phyloP scores from a whole-genome alignment of 495 filamentous ascomycete genomes.

The Jackrogersella multiformis region DNA sequence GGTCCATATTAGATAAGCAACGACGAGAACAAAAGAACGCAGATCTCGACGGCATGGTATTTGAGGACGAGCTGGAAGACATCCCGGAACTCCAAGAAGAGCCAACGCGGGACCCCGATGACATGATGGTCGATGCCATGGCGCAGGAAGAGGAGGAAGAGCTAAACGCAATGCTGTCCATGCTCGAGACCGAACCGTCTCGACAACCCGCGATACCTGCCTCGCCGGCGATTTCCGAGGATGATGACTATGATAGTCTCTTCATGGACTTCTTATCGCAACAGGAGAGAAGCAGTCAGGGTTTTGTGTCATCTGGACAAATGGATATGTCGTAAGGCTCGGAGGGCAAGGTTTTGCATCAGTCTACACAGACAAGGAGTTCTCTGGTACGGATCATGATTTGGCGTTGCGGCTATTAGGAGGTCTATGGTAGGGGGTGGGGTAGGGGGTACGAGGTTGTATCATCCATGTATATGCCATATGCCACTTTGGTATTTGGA shows the following conservation, averaged over 20 bases:
- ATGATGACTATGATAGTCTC: conserved; percentile 66
- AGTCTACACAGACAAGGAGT: conserved; percentile 17
- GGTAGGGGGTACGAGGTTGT: conserved; percentile 39
- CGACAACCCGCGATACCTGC: conserved; percentile 29
- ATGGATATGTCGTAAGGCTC: conserved; percentile 45
- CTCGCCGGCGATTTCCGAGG: conserved; percentile 53
- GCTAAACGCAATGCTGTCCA: conserved; percentile 64
- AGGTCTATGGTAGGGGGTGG: conserved; percentile 39
- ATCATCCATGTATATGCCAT: conserved; percentile 23
- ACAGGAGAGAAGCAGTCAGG: conserved; percentile 21
- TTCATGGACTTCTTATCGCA: conserved; percentile 54
- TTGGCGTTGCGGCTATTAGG: conserved; percentile 35
- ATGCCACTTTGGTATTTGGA: conserved; percentile 31
- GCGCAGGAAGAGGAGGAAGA: conserved; percentile 65
- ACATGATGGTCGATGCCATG: conserved; percentile 57
- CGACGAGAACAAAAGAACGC: conserved; percentile 58
- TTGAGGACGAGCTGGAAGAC: conserved; percentile 56
- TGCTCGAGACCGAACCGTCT: conserved; percentile 36
- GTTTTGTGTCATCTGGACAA: conserved; percentile 35
- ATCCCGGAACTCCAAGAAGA: conserved; percentile 50
- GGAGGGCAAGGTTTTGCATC: not conserved
- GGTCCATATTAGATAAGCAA: conserved; percentile 51
- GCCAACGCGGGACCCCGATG: conserved; percentile 51
- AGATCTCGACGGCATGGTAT: conserved; percentile 59
- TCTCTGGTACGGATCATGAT: conserved; percentile 25